Base-by-base conservation (phyloP, 129 eudicot species). In the Lactuca saligna region DNA sequence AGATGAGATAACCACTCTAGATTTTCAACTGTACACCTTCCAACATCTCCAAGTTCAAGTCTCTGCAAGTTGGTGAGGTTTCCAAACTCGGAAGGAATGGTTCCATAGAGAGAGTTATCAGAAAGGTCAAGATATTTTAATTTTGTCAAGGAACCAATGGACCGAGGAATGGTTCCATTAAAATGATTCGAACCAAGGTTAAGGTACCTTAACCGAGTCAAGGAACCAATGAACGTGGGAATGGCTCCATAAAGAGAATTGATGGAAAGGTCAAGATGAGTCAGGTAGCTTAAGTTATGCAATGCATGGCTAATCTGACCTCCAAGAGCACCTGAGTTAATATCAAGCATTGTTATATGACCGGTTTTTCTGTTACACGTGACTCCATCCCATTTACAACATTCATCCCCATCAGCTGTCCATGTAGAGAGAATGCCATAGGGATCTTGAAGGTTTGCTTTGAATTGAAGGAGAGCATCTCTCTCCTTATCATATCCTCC, bases 241-340 rank as follows among this genome's bases (percentile, higher is more conserved):
- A 35, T 35, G 39, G 39, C 0, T 0, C 39, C 39, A 35, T 35
- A 3, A 35, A 35, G 2, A 35, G 17, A 63, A 8, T 41, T 37
- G 33, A 33, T 32, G 4, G 5, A 61, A 32, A 15, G 15, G 10
- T 34, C 49, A 37, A 31, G 38, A 61, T 14, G 8, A 37, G 8
- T 4, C 49, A 0, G 15, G 9, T 61, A 32, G 51, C n/a, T 62
- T 62, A 62, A 38, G 49, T 61, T 61, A 16, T 37, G 46, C 66
- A 37, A 38, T 16, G 66, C 37, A 0, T 6, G 66, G 6, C 66
- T 37, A 61, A 61, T 61, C 51, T 61, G 5, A 37, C 66, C 66
- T n/a, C 32, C 5, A 33, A 60, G 3, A 34, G 1, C 9, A 60
- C 7, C 5, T 2, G 0, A 1, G 8, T 8, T 6, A 4, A 62